Percentiles rank a stretch among this genome's conserved stretches.
phyloP scores from a whole-genome alignment of 1,284 basidiomycete species.

The Farysia itapuensis region DNA sequence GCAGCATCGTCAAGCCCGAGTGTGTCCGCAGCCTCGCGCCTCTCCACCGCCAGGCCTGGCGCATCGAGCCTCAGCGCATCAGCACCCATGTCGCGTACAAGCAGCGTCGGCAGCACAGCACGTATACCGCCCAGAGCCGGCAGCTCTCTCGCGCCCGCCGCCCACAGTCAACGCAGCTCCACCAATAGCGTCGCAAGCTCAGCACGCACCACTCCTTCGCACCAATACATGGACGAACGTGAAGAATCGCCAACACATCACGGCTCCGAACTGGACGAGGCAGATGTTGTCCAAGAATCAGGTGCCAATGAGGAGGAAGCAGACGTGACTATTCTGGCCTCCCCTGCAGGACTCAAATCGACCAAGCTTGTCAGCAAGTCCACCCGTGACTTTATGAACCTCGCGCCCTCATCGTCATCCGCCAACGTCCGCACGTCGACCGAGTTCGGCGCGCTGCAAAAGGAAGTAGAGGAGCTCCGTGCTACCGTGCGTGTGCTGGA shows the following conservation, averaged over 20 bases:
- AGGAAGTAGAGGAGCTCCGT: constrained; percentile 68
- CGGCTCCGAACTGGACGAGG: constrained; percentile 6
- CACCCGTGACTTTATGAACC: constrained; percentile 42
- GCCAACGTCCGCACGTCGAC: constrained; percentile 11
- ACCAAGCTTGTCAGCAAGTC: constrained; percentile 27
- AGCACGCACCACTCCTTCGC: constrained; percentile 20
- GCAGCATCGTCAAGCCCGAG: constrained; percentile 24
- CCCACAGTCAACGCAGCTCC: too few relatives aligned
- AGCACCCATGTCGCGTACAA: constrained; percentile 26
- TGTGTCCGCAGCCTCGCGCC: constrained; percentile 12
- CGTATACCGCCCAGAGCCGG: constrained; percentile 8
- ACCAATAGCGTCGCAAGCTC: constrained; percentile 28
- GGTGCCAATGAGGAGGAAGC: constrained; percentile 3
- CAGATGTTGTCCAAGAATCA: background rate
- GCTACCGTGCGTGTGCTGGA: constrained; percentile 83
- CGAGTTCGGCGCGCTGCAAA: constrained; percentile 35
- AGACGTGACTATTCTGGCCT: constrained; percentile 22
- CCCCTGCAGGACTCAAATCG: constrained; percentile 5
- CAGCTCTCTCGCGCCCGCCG: constrained; percentile 17
- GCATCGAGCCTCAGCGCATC: constrained; percentile 2
- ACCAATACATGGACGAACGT: constrained; percentile 8
- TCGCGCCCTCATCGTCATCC: constrained; percentile 21
- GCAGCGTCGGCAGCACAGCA: constrained; percentile 1
- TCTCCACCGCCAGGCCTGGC: constrained; percentile 5
- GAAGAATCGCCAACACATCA: constrained; percentile 5